Base-by-base conservation (phyloP, 78 protist species). In the Salpingoeca rosetta region DNA sequence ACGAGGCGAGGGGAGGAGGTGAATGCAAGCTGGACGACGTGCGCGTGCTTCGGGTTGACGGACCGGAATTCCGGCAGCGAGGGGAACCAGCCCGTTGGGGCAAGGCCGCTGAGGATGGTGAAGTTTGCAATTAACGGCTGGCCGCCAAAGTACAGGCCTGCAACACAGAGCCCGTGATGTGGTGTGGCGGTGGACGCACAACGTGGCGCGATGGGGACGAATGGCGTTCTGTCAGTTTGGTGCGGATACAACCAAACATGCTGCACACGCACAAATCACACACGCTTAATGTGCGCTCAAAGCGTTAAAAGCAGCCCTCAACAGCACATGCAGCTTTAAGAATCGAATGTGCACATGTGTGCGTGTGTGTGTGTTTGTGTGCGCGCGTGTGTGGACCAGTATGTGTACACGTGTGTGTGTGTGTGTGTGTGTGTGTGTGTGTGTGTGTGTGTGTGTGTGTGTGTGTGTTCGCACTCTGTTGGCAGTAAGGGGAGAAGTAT, bases 401-500 rank as follows among this genome's bases (percentile, higher is more conserved):
- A n/a, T n/a, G n/a, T n/a, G n/a, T n/a, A n/a, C n/a, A n/a, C 65
- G 17, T 22, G 17, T 17, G 31, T 51, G 65, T 7, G 31, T 17
- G 17, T 51, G 65, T 22, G 17, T 51, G 31, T 17, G 65, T 7
- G 31, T 22, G 65, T 7, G 65, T 51, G 65, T 17, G 65, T 51
- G 7, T 7, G 17, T 51, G 31, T 17, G 65, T 22, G 31, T 17
- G 7, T 7, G 17, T 51, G 65, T 51, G 17, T n/a, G n/a, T n/a
- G n/a, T n/a, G n/a, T n/a, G n/a, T n/a, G n/a, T n/a, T n/a, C n/a
- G n/a, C n/a, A n/a, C 96, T 95, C 79, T 93, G 96, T 37, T 92
- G 35, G 81, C 98, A 96, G 85, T 88, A 95, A 28, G 98, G 98
- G 98, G 98, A 96, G 35, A 88, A 39, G 83, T 87, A 91, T 0